phyloP scores from a whole-genome alignment of 208 protist genomes.

The Entamoeba dispar region DNA sequence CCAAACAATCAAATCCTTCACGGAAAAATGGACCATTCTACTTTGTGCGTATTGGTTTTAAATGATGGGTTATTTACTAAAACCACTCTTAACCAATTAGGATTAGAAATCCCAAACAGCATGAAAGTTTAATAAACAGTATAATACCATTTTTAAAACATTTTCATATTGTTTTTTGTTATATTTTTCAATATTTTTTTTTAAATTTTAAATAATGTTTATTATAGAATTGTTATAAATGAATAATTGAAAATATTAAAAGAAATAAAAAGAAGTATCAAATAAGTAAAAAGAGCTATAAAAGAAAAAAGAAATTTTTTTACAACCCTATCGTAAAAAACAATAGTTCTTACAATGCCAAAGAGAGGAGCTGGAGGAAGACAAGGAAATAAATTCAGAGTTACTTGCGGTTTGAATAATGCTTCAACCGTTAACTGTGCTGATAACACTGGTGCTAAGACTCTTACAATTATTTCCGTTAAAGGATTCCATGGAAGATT shows the following conservation, averaged over 20 bases:
- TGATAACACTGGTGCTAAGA: conserved; percentile 99
- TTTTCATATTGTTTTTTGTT: too few species aligned
- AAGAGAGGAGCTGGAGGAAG: conserved; percentile 32
- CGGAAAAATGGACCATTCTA: not conserved
- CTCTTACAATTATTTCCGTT: conserved; percentile 96
- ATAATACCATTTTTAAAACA: too few species aligned
- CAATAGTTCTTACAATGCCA: not conserved
- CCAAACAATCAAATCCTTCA: not conserved
- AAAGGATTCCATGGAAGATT: conserved; percentile 83
- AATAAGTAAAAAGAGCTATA: too few species aligned
- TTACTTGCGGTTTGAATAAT: conserved; percentile 86
- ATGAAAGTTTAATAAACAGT: not conserved
- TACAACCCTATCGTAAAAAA: not conserved
- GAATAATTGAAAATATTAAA: too few species aligned
- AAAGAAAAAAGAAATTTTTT: too few species aligned
- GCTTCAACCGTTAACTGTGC: conserved; percentile 95
- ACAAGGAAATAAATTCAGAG: conserved; percentile 78
- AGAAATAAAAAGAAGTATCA: too few species aligned
- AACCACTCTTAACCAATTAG: not conserved
- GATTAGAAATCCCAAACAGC: not conserved
- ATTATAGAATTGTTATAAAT: too few species aligned
- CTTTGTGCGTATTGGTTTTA: not conserved
- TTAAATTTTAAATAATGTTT: too few species aligned
- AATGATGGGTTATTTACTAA: not conserved
- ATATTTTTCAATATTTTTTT: too few species aligned